Conservation (phyloP, 257 asterid genomes). For the Salvia miltiorrhiza region DNA sequence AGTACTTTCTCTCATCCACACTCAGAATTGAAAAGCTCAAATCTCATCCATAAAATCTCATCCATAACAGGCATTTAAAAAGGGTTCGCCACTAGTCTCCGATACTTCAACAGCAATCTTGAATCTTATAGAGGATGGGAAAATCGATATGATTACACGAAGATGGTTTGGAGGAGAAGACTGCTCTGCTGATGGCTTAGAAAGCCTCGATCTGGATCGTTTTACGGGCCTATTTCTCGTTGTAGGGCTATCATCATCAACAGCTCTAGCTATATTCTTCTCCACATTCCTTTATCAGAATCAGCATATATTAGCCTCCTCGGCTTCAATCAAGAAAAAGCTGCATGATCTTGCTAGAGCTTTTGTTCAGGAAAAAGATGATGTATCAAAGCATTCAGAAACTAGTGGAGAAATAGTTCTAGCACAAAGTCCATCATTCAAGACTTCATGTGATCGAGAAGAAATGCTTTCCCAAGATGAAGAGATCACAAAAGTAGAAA, state of each 20-base stretch:
- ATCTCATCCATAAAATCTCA: no score
- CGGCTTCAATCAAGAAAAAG: not conserved
- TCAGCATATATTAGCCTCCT: not conserved
- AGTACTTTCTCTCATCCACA: not conserved
- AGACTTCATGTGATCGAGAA: constrained; percentile 3
- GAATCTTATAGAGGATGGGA: not conserved
- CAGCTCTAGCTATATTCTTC: not conserved
- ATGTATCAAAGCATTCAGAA: not conserved
- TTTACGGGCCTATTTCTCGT: not conserved
- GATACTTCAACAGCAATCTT: constrained; percentile 4
- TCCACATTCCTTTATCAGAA: not conserved
- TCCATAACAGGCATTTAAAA: not conserved
- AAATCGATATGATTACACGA: not conserved
- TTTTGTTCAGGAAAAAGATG: not conserved
- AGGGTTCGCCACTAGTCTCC: not conserved
- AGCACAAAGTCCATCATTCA: not conserved
- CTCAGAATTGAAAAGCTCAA: no score
- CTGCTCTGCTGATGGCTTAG: not conserved
- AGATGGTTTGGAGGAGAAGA: not conserved
- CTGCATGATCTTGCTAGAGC: not conserved
- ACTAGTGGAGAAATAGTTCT: not conserved
- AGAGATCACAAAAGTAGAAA: not conserved
- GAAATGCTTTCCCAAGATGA: not conserved
- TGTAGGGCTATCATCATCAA: not conserved
- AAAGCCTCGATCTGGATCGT: not conserved